A percentile compares a stretch with the other conserved stretches of the same genome.
These are phyloP conservation scores for Capronia americana DNA, from an alignment of 2,329 filamentous ascomycete species.

Conservation along the genomic window DNA sequence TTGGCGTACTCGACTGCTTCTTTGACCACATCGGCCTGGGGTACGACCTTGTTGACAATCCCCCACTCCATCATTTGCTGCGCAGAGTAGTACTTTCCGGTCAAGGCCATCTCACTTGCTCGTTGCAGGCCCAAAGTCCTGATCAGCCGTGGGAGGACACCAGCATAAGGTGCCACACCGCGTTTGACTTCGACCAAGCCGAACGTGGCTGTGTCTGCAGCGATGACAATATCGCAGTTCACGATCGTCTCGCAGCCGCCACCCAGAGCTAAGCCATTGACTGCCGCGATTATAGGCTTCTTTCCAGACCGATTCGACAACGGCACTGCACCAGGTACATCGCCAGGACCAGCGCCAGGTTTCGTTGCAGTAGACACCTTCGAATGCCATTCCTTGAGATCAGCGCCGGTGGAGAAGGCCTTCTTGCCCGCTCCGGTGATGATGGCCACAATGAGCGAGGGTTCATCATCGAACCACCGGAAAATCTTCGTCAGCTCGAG, in stretches of 20 bases:
- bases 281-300: slow-evolving; percentile 77
- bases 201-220: slow-evolving; percentile 63
- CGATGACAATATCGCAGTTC: slow-evolving; percentile 75
- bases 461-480: slow-evolving; percentile 54
- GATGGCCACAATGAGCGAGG: slow-evolving; percentile 49
- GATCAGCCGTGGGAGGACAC: slow-evolving; percentile 71
- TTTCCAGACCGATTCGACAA: slow-evolving; percentile 65
- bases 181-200: slow-evolving; percentile 73
- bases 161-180: slow-evolving; percentile 73
- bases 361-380: background rate
- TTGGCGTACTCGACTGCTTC: slow-evolving; percentile 66
- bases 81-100: slow-evolving; percentile 65
- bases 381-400: slow-evolving; percentile 52
- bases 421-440: slow-evolving; percentile 49
- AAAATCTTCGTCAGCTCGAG: slow-evolving; percentile 50
- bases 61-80: slow-evolving; percentile 69
- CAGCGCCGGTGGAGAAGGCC: slow-evolving; percentile 54
- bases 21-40: slow-evolving; percentile 15
- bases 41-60: slow-evolving; percentile 62
- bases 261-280: slow-evolving; percentile 75
- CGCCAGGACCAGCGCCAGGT: slow-evolving; percentile 6
- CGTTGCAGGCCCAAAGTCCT: slow-evolving; percentile 69
- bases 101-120: slow-evolving; percentile 74
- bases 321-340: slow-evolving; percentile 40
- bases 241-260: slow-evolving; percentile 78